phyloP scores from a whole-genome alignment of 768 basidiomycete species.

The Tephrocybe sp. region DNA sequence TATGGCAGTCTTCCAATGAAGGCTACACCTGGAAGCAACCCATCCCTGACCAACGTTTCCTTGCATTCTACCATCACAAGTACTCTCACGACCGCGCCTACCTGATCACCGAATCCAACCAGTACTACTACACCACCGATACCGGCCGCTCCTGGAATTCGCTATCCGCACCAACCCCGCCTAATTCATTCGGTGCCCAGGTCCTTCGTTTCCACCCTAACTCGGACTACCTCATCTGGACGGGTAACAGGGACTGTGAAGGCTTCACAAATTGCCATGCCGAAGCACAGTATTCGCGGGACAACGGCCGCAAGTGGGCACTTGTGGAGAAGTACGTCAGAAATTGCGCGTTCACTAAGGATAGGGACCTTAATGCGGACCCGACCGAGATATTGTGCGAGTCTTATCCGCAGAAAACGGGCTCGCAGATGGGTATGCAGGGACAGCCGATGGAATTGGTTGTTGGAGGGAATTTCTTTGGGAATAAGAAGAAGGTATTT shows the following conservation, averaged over 20 bases:
- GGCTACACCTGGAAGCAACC: constrained; percentile 87
- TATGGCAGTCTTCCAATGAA: constrained; percentile 97
- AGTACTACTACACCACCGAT: constrained; percentile 81
- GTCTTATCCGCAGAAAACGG: constrained; percentile 77
- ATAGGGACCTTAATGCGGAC: constrained; percentile 75
- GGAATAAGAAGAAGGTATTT: constrained; percentile 73
- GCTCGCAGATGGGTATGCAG: constrained; percentile 63
- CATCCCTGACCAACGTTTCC: constrained; percentile 57
- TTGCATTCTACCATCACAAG: constrained; percentile 85
- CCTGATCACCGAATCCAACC: constrained; percentile 68
- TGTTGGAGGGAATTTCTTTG: constrained; percentile 72
- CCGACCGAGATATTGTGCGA: constrained; percentile 91
- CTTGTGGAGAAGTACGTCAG: constrained; percentile 82
- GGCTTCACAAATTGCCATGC: constrained; percentile 58
- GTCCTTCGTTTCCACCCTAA: constrained; percentile 86
- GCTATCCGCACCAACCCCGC: constrained; percentile 56
- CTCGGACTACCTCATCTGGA: constrained; percentile 87
- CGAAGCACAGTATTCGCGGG: constrained; percentile 66
- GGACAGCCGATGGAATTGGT: constrained; percentile 77
- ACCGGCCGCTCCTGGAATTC: constrained; percentile 70
- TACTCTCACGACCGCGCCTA: constrained; percentile 82
- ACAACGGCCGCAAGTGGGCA: constrained; percentile 79
- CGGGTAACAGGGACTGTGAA: constrained; percentile 69
- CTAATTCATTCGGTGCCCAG: constrained; percentile 76
- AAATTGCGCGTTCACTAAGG: constrained; percentile 91